These are phyloP conservation scores for Trichoderma koningiopsis DNA, from an alignment of 2,329 filamentous ascomycete species.

Conservation along the genomic window DNA sequence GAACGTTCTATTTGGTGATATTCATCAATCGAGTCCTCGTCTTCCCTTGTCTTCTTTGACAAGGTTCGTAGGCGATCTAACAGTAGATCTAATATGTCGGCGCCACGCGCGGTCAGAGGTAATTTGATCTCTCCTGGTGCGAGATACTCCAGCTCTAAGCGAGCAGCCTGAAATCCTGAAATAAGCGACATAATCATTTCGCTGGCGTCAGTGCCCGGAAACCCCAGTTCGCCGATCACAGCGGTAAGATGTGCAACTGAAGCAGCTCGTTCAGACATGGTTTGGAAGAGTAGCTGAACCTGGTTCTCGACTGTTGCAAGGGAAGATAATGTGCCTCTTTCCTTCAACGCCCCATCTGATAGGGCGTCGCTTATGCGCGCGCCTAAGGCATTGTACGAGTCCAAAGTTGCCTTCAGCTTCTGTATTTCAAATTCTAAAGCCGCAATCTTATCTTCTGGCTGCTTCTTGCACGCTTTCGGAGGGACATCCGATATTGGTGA, in stretches of 20 bases:
- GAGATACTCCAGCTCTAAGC: constrained; percentile 64
- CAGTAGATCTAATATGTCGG: constrained; percentile 58
- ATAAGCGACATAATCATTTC: constrained; percentile 53
- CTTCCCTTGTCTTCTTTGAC: constrained; percentile 48
- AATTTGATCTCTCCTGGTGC: constrained; percentile 60
- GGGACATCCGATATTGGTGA: constrained; percentile 35
- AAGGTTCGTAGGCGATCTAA: constrained; percentile 54
- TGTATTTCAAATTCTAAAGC: constrained; percentile 52
- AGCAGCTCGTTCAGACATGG: constrained; percentile 52
- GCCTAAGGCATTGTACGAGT: constrained; percentile 49
- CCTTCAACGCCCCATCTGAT: constrained; percentile 27
- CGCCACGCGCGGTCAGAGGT: constrained; percentile 55
- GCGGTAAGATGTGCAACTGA: constrained; percentile 49
- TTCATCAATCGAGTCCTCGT: constrained; percentile 60
- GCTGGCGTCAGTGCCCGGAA: constrained; percentile 49
- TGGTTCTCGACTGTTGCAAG: constrained; percentile 45
- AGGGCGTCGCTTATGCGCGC: constrained; percentile 43
- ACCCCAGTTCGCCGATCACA: constrained; percentile 54
- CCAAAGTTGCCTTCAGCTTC: constrained; percentile 51
- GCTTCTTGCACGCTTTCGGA: constrained; percentile 46
- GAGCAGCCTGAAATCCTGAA: constrained; percentile 56
- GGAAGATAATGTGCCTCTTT: constrained; percentile 24
- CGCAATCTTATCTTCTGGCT: constrained; percentile 50
- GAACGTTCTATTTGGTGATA: constrained; percentile 59
- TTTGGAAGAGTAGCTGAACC: constrained; percentile 47